Conservation (phyloP, 768 basidiomycete genomes). For the Phlegmacium glaucopus region DNA sequence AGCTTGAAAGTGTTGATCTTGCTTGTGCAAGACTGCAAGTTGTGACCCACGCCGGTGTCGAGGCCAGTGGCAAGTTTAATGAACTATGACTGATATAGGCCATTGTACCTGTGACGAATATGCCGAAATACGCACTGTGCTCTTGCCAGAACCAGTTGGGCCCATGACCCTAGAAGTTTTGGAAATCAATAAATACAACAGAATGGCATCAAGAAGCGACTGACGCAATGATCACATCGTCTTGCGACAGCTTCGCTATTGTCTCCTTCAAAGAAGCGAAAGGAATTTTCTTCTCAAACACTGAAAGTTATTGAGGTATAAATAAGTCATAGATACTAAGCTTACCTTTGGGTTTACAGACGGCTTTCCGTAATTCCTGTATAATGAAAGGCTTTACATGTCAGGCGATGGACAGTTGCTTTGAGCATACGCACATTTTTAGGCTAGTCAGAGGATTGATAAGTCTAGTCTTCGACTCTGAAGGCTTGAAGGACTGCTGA, state of each 20-base stretch:
- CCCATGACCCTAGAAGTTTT: constrained; percentile 22
- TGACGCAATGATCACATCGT: constrained; percentile 24
- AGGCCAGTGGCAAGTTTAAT: constrained; percentile 18
- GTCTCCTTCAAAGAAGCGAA: too few species aligned
- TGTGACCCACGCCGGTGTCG: constrained; percentile 9
- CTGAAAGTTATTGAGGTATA: too few species aligned
- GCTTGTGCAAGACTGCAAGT: constrained; percentile 35
- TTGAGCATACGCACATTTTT: too few species aligned
- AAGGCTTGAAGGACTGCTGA: too few species aligned
- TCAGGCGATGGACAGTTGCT: too few species aligned
- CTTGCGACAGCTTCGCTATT: constrained; percentile 1
- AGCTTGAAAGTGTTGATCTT: constrained; percentile 29
- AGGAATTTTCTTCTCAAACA: too few species aligned
- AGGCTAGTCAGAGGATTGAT: too few species aligned
- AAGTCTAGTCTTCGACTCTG: too few species aligned
- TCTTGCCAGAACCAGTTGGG: constrained; percentile 28
- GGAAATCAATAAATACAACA: not conserved
- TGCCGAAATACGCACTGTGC: constrained; percentile 16
- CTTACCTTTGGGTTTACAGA: too few species aligned
- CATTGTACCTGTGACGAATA: not conserved
- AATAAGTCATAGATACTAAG: too few species aligned
- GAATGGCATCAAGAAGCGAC: not conserved
- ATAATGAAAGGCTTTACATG: too few species aligned
- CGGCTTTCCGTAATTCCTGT: too few species aligned
- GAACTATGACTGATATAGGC: constrained; percentile 13